Evolutionary conservation across 345 rosid species (phyloP).

Genomic region (Arabidopsis arenosa): DNA sequence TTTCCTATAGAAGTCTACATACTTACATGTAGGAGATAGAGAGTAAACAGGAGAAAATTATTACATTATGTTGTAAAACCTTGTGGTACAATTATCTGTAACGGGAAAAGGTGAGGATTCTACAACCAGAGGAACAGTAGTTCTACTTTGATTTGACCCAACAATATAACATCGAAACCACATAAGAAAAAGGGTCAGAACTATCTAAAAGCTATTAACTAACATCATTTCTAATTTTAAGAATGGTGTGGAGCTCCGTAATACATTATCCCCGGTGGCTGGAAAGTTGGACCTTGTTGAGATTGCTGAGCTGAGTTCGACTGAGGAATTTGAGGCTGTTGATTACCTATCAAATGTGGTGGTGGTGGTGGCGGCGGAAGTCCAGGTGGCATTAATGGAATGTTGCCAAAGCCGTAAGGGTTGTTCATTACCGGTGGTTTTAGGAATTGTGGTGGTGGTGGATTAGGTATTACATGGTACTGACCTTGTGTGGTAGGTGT

Average conservation of each 20-base stretch:
- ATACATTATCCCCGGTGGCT: constrained; percentile 72
- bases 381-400: constrained; percentile 66
- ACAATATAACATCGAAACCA: constrained; percentile 25
- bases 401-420: constrained; percentile 63
- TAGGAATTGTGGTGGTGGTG: constrained; percentile 58
- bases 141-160: constrained; percentile 33
- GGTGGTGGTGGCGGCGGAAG: constrained; percentile 53
- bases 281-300: constrained; percentile 60
- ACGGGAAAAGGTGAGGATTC: constrained; percentile 28
- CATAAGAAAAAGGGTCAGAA: constrained; percentile 39
- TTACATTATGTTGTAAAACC: constrained; percentile 30
- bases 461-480: constrained; percentile 66
- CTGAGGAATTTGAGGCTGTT: constrained; percentile 55
- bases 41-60: constrained; percentile 21
- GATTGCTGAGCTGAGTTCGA: constrained; percentile 53
- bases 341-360: constrained; percentile 57
- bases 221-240: constrained; percentile 42
- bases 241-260: constrained; percentile 72
- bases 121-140: constrained; percentile 38
- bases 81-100: constrained; percentile 31
- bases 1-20: neutral
- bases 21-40: neutral
- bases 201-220: constrained; percentile 42
- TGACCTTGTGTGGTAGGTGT: constrained; percentile 58
- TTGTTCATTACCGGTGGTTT: constrained; percentile 61